Conservation (phyloP, 768 basidiomycete genomes). For the Gymnopilus dilepis region DNA sequence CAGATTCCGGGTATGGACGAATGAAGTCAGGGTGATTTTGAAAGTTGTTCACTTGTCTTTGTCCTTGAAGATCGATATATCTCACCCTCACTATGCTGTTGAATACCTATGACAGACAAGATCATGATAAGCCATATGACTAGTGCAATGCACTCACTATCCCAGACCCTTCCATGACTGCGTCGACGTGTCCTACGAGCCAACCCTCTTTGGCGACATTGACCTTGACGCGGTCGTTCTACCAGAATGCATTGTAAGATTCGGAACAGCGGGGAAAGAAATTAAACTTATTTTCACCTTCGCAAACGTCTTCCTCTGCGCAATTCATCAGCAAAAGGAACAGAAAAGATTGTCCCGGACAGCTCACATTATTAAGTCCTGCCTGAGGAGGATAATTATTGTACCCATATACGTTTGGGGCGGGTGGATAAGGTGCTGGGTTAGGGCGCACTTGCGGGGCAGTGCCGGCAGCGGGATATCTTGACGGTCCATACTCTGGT, state of each 20-base stretch:
- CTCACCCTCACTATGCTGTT: not conserved
- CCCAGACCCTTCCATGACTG: not conserved
- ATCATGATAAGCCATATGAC: not conserved
- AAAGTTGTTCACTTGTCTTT: not conserved
- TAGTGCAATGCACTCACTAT: not conserved
- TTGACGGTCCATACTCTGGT: not conserved
- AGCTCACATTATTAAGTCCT: not conserved
- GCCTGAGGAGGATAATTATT: not conserved
- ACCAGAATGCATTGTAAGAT: not conserved
- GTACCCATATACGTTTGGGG: not conserved
- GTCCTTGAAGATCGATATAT: not conserved
- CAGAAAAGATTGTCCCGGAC: not conserved
- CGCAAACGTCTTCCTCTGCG: not conserved
- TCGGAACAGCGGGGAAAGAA: not conserved
- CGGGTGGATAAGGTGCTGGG: not conserved
- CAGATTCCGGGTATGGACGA: not conserved
- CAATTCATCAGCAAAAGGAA: not conserved
- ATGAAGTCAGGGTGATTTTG: not conserved
- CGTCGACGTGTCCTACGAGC: conserved; percentile 21
- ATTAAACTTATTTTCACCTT: not conserved
- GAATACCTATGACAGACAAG: not conserved
- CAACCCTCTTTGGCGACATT: conserved; percentile 19
- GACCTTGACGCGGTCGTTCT: conserved; percentile 22
- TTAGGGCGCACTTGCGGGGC: not conserved
- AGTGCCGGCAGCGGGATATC: not conserved